phyloP scores from a whole-genome alignment of 2,329 filamentous ascomycete species.

The Ilyonectria sp. region DNA sequence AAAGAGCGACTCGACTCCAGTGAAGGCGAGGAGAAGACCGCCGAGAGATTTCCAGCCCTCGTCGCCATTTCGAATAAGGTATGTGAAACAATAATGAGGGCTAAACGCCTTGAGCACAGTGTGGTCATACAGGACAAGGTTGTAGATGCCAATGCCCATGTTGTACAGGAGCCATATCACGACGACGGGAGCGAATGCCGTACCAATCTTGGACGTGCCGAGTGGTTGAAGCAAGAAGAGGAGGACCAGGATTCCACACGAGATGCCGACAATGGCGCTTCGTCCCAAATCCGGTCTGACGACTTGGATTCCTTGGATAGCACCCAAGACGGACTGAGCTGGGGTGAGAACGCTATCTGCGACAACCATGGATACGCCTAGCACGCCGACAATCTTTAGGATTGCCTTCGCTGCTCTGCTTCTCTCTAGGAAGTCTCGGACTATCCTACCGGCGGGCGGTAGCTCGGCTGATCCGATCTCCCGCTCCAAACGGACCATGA shows the following conservation, averaged over 20 bases:
- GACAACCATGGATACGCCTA: constrained; percentile 79
- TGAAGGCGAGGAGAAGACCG: constrained; percentile 82
- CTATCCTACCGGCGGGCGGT: constrained; percentile 62
- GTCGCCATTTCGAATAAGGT: constrained; percentile 71
- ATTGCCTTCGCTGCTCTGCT: constrained; percentile 65
- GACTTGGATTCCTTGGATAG: constrained; percentile 75
- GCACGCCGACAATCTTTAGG: constrained; percentile 74
- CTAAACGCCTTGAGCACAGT: constrained; percentile 71
- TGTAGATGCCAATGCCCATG: constrained; percentile 74
- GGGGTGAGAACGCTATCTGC: constrained; percentile 77
- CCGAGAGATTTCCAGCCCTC: constrained; percentile 76
- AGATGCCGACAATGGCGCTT: constrained; percentile 73
- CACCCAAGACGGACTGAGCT: constrained; percentile 79
- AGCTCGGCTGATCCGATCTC: constrained; percentile 70
- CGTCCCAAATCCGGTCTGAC: constrained; percentile 69
- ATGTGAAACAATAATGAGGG: constrained; percentile 73
- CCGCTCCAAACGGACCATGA: constrained; percentile 72
- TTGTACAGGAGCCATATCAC: constrained; percentile 79
- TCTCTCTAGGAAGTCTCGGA: constrained; percentile 72
- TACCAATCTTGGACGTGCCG: constrained; percentile 73
- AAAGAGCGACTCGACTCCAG: constrained; percentile 84
- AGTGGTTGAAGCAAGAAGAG: constrained; percentile 77
- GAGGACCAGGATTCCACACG: constrained; percentile 75
- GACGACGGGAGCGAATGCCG: constrained; percentile 76
- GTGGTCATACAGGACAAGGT: constrained; percentile 66